These are phyloP conservation scores for Escovopsis weberi DNA, from an alignment of 2,329 filamentous ascomycete species.

Conservation along the genomic window DNA sequence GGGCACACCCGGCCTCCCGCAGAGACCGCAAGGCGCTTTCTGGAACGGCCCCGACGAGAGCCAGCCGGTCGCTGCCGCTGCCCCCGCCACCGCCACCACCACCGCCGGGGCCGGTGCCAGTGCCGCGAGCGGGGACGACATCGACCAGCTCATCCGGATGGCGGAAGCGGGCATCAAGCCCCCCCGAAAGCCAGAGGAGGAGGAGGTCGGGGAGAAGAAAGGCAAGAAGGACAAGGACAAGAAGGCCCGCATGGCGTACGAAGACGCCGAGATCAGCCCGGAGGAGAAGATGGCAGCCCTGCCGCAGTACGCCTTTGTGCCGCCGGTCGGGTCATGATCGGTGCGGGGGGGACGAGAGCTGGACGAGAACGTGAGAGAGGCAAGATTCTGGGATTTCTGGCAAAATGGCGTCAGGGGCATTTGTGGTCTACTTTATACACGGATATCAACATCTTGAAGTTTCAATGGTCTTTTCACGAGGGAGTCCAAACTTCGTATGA, in stretches of 20 bases:
- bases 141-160: constrained; percentile 50
- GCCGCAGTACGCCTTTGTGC: constrained; percentile 54
- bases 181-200: constrained; percentile 23
- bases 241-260: constrained; percentile 63
- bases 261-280: constrained; percentile 63
- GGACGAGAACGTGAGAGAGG: background rate
- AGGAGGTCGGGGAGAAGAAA: constrained; percentile 43
- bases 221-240: constrained; percentile 54
- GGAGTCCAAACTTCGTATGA: too few relatives aligned
- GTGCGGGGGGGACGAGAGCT: background rate
- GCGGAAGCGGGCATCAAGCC: constrained; percentile 46
- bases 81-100: constrained; percentile 6
- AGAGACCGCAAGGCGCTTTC: constrained; percentile 25
- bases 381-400: background rate
- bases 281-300: constrained; percentile 80
- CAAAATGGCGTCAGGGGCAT: constrained; percentile 5
- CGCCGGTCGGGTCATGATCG: constrained; percentile 11
- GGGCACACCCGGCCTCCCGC: constrained; percentile 27
- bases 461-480: background rate
- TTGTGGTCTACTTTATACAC: background rate
- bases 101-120: too few relatives aligned
- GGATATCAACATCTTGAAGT: background rate
- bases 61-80: constrained; percentile 9
- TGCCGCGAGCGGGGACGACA: constrained; percentile 34
- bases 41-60: constrained; percentile 11